These are phyloP conservation scores for Teratosphaeria nubilosa DNA, from an alignment of 2,329 filamentous ascomycete species.

Conservation along the genomic window DNA sequence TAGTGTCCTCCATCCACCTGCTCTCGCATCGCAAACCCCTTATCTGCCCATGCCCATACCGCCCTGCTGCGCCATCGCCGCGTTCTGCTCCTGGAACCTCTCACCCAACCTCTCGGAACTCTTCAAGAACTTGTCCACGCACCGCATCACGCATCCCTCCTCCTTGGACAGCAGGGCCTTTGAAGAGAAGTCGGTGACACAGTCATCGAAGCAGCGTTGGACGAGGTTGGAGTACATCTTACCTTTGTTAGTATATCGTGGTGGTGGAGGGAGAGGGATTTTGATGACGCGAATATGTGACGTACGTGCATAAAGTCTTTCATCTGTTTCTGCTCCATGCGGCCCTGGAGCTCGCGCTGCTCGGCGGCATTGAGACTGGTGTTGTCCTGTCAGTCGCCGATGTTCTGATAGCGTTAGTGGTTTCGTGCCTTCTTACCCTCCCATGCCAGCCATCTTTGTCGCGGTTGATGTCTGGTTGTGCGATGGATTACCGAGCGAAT, in stretches of 20 bases:
- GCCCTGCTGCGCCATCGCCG: conserved; percentile 54
- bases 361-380: conserved; percentile 62
- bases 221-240: conserved; percentile 66
- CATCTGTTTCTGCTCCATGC: conserved; percentile 97
- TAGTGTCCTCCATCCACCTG: neutral
- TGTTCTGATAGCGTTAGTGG: conserved; percentile 1
- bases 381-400: neutral
- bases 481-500: neutral
- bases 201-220: conserved; percentile 89
- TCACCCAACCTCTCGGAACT: conserved; percentile 81
- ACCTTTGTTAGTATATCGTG: conserved; percentile 1
- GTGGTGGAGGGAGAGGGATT: neutral
- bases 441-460: conserved; percentile 22
- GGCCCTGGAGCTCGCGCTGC: conserved; percentile 84
- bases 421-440: conserved; percentile 14
- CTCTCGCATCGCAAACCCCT: neutral
- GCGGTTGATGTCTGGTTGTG: neutral
- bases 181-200: conserved; percentile 96
- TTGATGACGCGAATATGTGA: too few species aligned
- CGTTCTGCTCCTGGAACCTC: conserved; percentile 72
- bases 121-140: conserved; percentile 94
- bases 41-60: conserved; percentile 25
- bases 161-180: conserved; percentile 84
- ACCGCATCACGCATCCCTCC: conserved; percentile 84
- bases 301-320: conserved; percentile 97